These are phyloP conservation scores for Ichthyophthirius multifiliis DNA, from an alignment of 169 alveolate genomes.

Conservation along the genomic window DNA sequence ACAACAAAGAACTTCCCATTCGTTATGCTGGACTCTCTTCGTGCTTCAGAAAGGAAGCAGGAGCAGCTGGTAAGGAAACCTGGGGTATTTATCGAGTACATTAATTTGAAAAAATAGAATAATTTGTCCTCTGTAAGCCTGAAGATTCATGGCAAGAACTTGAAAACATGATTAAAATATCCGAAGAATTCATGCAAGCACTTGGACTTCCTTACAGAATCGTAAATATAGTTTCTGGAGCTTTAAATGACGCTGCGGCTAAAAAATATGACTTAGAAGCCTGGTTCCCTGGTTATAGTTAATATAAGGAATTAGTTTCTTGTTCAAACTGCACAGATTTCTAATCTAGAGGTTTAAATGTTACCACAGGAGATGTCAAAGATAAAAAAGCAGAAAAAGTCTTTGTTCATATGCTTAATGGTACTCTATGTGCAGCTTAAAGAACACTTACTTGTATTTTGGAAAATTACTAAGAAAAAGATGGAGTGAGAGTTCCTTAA, in stretches of 20 bases:
- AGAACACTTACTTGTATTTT: slow-evolving; percentile 96
- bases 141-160: slow-evolving; percentile 91
- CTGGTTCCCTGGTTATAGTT: slow-evolving; percentile 98
- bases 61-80: slow-evolving; percentile 98
- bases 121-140: slow-evolving; percentile 94
- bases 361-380: slow-evolving; percentile 78
- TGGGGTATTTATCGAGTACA: slow-evolving; percentile 99
- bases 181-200: slow-evolving; percentile 96
- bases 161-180: slow-evolving; percentile 93
- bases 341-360: slow-evolving; percentile 91
- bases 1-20: slow-evolving; percentile 81
- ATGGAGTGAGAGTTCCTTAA: slow-evolving; percentile 94
- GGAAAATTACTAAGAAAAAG: slow-evolving; percentile 94
- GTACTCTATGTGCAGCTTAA: slow-evolving; percentile 98
- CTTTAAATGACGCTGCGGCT: slow-evolving; percentile 99
- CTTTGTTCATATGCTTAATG: slow-evolving; percentile 97
- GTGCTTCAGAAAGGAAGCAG: slow-evolving; percentile 99
- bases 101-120: slow-evolving; percentile 99
- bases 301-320: slow-evolving; percentile 96
- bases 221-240: slow-evolving; percentile 97
- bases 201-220: slow-evolving; percentile 96
- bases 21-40: slow-evolving; percentile 96
- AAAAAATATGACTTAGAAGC: slow-evolving; percentile 99
- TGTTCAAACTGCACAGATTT: slow-evolving; percentile 99
- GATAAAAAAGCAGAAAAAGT: slow-evolving; percentile 81